Evolutionary conservation across 2,329 filamentous ascomycete species (phyloP).

Genomic region (Colletotrichum sp.): DNA sequence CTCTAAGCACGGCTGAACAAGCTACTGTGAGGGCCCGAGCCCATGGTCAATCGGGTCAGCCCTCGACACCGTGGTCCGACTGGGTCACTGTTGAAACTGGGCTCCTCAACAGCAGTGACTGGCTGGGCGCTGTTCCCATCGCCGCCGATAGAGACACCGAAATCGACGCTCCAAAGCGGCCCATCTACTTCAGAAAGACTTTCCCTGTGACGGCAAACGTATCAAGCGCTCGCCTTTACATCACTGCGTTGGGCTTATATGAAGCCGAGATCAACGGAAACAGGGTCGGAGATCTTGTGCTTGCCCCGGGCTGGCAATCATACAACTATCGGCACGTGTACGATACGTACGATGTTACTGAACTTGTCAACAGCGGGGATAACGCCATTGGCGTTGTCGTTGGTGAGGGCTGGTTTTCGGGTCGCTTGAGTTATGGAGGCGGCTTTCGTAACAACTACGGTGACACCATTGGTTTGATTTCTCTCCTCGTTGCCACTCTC

Average conservation of each 20-base stretch:
- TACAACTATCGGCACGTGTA: slow-evolving; percentile 58
- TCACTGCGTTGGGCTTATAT: slow-evolving; percentile 51
- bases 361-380: slow-evolving; percentile 39
- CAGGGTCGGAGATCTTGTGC: slow-evolving; percentile 40
- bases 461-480: slow-evolving; percentile 40
- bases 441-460: slow-evolving; percentile 41
- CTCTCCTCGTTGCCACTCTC: slow-evolving; percentile 40
- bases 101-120: slow-evolving; percentile 31
- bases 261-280: slow-evolving; percentile 52
- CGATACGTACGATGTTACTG: slow-evolving; percentile 56
- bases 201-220: slow-evolving; percentile 25
- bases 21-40: slow-evolving; percentile 39
- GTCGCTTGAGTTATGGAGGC: slow-evolving; percentile 36
- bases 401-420: slow-evolving; percentile 55
- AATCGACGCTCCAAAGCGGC: slow-evolving; percentile 29
- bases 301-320: slow-evolving; percentile 58
- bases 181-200: slow-evolving; percentile 20
- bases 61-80: slow-evolving; percentile 33
- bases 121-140: slow-evolving; percentile 32
- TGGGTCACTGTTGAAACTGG: slow-evolving; percentile 38
- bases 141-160: slow-evolving; percentile 33
- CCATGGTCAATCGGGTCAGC: slow-evolving; percentile 27
- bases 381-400: slow-evolving; percentile 43
- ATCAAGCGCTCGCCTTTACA: slow-evolving; percentile 47
- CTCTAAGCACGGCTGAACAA: slow-evolving; percentile 33